phyloP scores from a whole-genome alignment of 352 stramenopile genomes.

The Halophytophthora batemanensis region DNA sequence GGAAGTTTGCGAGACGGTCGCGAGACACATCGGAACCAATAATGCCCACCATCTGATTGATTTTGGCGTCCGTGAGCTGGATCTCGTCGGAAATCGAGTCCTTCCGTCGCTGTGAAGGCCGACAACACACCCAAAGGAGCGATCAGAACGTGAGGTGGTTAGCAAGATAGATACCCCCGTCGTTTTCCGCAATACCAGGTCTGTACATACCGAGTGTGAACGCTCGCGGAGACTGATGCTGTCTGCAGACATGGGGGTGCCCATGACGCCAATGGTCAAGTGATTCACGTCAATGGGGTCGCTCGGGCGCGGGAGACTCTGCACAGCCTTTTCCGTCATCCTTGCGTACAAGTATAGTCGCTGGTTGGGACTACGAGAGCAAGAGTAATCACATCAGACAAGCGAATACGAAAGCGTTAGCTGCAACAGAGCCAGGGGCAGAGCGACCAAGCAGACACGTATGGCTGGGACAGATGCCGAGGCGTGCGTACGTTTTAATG shows the following conservation, averaged over 20 bases:
- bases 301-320: constrained; percentile 52
- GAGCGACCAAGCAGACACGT: too few relatives aligned
- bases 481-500: constrained; percentile 61
- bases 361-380: constrained; percentile 37
- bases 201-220: constrained; percentile 23
- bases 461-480: background rate
- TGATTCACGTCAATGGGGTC: constrained; percentile 63
- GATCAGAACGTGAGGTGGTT: too few relatives aligned
- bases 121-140: constrained; percentile 7
- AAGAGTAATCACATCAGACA: background rate
- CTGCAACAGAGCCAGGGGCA: background rate
- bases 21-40: constrained; percentile 72
- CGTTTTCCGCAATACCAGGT: background rate
- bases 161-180: background rate
- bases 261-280: constrained; percentile 65
- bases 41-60: constrained; percentile 85
- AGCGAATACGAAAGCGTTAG: constrained; percentile 1
- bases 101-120: constrained; percentile 20
- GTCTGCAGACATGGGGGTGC: constrained; percentile 30
- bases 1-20: constrained; percentile 63
- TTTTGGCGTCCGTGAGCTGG: constrained; percentile 60
- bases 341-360: constrained; percentile 82
- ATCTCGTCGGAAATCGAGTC: constrained; percentile 73
- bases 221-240: constrained; percentile 20
- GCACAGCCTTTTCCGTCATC: constrained; percentile 69